Evolutionary conservation across 306 rosid species (phyloP), one percentile per base, ranked within the genome.

Genomic region (Rosa multiflora): DNA sequence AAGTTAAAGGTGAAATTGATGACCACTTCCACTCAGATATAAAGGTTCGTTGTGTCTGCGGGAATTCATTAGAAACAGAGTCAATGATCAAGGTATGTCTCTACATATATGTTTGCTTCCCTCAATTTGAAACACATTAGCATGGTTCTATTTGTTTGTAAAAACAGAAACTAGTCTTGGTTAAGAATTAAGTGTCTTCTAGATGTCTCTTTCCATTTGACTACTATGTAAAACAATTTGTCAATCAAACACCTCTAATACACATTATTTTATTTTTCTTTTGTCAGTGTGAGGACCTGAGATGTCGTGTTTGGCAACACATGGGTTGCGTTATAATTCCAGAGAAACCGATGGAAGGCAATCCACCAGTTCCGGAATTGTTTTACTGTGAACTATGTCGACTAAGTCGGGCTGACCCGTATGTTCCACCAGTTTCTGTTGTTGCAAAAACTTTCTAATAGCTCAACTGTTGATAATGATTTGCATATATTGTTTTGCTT

Each of bases 391-490:
- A 89, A 85, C 72, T 90, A 63, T 96, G 99, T 84, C 94, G 99
- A 70, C 97, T 96, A 78, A 88, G 47, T 61, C 99, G 99, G 18
- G 97, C 99, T 85, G 98, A 96, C 52, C 99, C 99, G 99, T 93
- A 90, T 72, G 99, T 87, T 46, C 85, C 66, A 37, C 55, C 47
- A 42, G 6, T 63, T 59, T 75, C 43, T 58, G 48, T 78, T 35
- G 6, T 39, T 72, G 59, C 55, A 71, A 49, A 76, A 20, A 4
- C 32, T 72, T 12, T n/a, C 15, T 53, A 75, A 4, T 26, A 35
- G 81, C 17, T 82, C 48, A 23, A 1, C 7, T 42, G 23, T 18
- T 37, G 70, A 66, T 67, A 3, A 43, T 67, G 35, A 68, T 73
- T 51, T 75, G 35, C 11, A 2, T 47, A 10, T 66, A 18, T 52